A percentile compares a stretch with the other conserved stretches of the same genome.
These are phyloP conservation scores for Firmiana major DNA, from an alignment of 345 rosid species.

Conservation along the genomic window DNA sequence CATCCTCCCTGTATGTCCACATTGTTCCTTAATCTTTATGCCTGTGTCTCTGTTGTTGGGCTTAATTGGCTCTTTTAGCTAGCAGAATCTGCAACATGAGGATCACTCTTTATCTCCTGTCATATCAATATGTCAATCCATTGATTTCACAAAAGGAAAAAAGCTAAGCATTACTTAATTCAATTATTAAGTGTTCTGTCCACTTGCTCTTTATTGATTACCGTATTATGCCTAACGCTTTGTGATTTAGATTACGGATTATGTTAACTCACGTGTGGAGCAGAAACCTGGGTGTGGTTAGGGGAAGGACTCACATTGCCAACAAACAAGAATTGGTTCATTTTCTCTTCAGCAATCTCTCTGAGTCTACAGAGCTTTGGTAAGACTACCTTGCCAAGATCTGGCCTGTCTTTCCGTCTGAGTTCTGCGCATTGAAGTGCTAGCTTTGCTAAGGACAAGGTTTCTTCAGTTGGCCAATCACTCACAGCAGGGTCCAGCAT, in stretches of 20 bases:
- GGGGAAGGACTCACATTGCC: conserved; percentile 28
- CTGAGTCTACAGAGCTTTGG: conserved; percentile 60
- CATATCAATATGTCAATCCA: no score
- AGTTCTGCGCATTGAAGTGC: conserved; percentile 71
- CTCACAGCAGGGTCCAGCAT: conserved; percentile 65
- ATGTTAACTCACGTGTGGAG: neutral
- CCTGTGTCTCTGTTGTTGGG: no score
- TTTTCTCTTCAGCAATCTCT: conserved; percentile 50
- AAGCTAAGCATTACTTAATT: no score
- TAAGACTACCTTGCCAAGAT: conserved; percentile 64
- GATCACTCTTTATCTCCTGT: neutral
- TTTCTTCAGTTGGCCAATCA: conserved; percentile 81
- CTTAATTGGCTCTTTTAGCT: neutral
- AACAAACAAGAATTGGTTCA: conserved; percentile 27
- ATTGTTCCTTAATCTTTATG: no score
- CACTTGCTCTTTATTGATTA: no score
- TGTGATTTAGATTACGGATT: no score
- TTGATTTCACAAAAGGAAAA: no score
- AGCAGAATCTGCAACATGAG: neutral
- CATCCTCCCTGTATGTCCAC: neutral
- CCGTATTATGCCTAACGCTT: no score
- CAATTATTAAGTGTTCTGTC: no score
- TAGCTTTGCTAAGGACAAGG: conserved; percentile 50
- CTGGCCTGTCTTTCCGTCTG: conserved; percentile 89
- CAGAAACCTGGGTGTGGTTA: conserved; percentile 22